phyloP scores from a whole-genome alignment of 2,329 filamentous ascomycete species.

The Pestalotiopsis sp. region DNA sequence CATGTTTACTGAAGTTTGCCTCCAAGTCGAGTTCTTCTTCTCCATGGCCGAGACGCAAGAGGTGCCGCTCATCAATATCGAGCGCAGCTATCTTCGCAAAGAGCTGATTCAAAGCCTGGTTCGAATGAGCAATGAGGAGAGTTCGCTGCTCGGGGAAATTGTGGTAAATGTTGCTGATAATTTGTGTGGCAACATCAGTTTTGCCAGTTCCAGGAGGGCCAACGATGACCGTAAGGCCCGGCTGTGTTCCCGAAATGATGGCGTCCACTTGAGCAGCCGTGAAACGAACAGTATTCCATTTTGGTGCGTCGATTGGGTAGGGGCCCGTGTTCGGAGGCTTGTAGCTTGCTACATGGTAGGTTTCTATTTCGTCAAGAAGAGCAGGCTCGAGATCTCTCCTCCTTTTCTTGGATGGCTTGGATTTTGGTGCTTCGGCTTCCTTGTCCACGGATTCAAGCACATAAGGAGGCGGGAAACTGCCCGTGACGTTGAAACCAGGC shows the following conservation, averaged over 20 bases:
- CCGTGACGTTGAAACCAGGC: constrained; percentile 69
- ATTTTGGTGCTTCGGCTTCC: constrained; percentile 48
- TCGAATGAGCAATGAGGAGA: constrained; percentile 91
- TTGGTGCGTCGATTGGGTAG: constrained; percentile 83
- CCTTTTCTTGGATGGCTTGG: constrained; percentile 80
- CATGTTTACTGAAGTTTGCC: constrained; percentile 88
- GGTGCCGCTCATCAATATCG: constrained; percentile 93
- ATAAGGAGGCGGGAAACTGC: constrained; percentile 85
- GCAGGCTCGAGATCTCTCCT: constrained; percentile 75
- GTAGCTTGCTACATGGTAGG: constrained; percentile 85
- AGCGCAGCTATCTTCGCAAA: constrained; percentile 98
- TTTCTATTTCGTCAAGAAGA: constrained; percentile 64
- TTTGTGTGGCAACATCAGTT: constrained; percentile 98
- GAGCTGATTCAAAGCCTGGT: constrained; percentile 94
- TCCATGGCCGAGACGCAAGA: constrained; percentile 89
- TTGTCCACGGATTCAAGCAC: constrained; percentile 71
- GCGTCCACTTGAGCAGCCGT: constrained; percentile 91
- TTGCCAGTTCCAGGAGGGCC: constrained; percentile 97
- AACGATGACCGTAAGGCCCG: constrained; percentile 90
- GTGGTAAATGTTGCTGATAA: constrained; percentile 98
- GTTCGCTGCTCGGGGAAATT: constrained; percentile 95
- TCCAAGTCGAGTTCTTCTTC: constrained; percentile 92
- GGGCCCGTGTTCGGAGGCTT: constrained; percentile 86
- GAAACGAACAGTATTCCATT: constrained; percentile 82
- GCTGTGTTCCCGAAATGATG: constrained; percentile 90